Conservation (phyloP, 2,329 filamentous ascomycete genomes). For the Fusarium pininemorale region DNA sequence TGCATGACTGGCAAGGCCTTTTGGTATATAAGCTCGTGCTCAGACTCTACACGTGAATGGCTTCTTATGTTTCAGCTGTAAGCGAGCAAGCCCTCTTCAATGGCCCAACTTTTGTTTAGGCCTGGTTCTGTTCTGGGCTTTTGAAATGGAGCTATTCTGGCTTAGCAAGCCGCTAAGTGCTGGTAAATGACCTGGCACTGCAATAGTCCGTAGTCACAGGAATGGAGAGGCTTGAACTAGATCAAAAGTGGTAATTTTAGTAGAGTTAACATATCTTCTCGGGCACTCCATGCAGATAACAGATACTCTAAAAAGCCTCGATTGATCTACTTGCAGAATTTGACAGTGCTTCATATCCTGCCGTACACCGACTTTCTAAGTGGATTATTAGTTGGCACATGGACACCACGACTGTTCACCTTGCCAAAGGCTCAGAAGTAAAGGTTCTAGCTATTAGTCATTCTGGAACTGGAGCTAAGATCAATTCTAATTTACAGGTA, state of each 20-base stretch:
- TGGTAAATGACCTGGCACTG: not conserved
- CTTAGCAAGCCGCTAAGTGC: not conserved
- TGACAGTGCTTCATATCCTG: not conserved
- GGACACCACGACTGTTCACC: rapidly evolving
- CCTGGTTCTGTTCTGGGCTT: not conserved
- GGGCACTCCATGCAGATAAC: not conserved
- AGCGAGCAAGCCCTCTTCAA: not conserved
- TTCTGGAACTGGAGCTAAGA: no score
- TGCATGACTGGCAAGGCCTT: not conserved
- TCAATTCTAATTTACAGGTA: no score
- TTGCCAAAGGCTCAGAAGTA: not conserved
- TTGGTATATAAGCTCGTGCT: not conserved
- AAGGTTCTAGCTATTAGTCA: rapidly evolving
- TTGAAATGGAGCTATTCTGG: not conserved
- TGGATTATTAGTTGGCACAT: not conserved
- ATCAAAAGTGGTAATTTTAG: not conserved
- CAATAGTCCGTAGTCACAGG: not conserved
- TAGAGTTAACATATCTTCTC: not conserved
- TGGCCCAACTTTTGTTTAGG: not conserved
- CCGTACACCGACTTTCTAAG: not conserved
- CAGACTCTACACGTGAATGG: not conserved
- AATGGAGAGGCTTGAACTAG: not conserved
- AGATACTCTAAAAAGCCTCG: not conserved
- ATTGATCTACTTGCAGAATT: not conserved
- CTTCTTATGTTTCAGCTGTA: not conserved